Percentiles rank a stretch among this genome's conserved stretches.
phyloP scores from a whole-genome alignment of 2,329 filamentous ascomycete genomes.

The Aureobasidium leucospermi region DNA sequence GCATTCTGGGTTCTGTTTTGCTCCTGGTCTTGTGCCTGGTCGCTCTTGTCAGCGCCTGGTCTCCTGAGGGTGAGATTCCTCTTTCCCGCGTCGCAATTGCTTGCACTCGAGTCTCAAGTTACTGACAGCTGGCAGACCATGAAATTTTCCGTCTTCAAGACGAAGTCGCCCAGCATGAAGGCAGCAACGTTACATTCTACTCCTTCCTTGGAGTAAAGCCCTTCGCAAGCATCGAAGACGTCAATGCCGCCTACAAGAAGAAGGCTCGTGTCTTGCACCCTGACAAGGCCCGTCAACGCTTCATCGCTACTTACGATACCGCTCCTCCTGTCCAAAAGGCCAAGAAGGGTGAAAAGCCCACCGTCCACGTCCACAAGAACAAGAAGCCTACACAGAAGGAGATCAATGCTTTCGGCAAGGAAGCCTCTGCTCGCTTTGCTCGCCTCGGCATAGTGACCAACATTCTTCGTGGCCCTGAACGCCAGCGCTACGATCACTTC shows the following conservation, averaged over 20 bases:
- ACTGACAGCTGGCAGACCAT: constrained; percentile 56
- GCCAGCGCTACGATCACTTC: constrained; percentile 93
- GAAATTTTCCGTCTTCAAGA: constrained; percentile 96
- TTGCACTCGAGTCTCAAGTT: constrained; percentile 14
- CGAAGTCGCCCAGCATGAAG: constrained; percentile 71
- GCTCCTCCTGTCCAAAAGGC: constrained; percentile 37
- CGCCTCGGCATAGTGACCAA: constrained; percentile 77
- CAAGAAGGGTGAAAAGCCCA: constrained; percentile 44
- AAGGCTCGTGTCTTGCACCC: constrained; percentile 78
- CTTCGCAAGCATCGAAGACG: constrained; percentile 72
- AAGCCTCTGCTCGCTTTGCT: constrained; percentile 74
- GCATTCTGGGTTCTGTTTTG: constrained; percentile 54
- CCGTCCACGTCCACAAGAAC: constrained; percentile 56
- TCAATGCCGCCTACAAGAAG: constrained; percentile 91
- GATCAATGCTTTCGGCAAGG: constrained; percentile 70
- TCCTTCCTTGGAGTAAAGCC: constrained; percentile 73
- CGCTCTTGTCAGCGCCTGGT: constrained; percentile 67
- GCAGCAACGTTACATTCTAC: constrained; percentile 81
- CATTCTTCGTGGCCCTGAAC: constrained; percentile 71
- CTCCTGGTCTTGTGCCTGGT: constrained; percentile 62
- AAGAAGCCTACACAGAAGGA: constrained; percentile 68
- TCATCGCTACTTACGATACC: constrained; percentile 61
- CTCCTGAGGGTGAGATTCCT: constrained; percentile 64
- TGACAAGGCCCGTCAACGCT: constrained; percentile 86
- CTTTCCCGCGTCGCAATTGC: background rate